phyloP scores from a whole-genome alignment of 108 stramenopile genomes.

The Epithemia pelagica region DNA sequence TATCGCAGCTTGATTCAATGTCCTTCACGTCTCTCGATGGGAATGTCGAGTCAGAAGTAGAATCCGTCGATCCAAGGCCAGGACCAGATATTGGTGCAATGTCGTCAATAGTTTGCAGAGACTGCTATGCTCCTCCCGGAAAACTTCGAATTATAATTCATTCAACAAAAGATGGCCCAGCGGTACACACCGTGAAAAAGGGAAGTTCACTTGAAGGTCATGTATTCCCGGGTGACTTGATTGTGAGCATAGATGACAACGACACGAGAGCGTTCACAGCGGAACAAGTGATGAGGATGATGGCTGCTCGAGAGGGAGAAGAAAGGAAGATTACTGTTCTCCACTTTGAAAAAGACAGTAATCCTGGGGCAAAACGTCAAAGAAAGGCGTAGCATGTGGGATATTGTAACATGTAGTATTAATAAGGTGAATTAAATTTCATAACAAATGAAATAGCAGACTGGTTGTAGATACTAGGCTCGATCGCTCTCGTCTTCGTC shows the following conservation, averaged over 20 bases:
- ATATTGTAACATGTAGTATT: background rate
- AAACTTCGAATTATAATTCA: slow-evolving; percentile 66
- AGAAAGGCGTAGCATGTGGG: background rate
- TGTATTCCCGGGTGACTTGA: slow-evolving; percentile 68
- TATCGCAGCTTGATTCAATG: slow-evolving; percentile 39
- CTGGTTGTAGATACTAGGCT: background rate
- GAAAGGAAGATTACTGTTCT: slow-evolving; percentile 75
- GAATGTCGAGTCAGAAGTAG: slow-evolving; percentile 10
- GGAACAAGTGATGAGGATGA: slow-evolving; percentile 61
- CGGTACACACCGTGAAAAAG: slow-evolving; percentile 56
- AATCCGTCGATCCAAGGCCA: background rate
- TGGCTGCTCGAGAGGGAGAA: slow-evolving; percentile 40
- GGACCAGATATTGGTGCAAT: background rate
- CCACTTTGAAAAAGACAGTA: slow-evolving; percentile 24
- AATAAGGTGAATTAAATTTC: background rate
- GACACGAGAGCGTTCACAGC: slow-evolving; percentile 72
- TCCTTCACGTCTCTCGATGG: slow-evolving; percentile 53
- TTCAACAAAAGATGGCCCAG: slow-evolving; percentile 81
- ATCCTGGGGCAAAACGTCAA: background rate
- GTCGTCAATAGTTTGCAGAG: slow-evolving; percentile 52
- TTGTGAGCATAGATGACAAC: slow-evolving; percentile 67
- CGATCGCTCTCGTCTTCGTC: background rate
- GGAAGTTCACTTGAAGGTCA: slow-evolving; percentile 64
- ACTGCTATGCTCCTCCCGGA: slow-evolving; percentile 69
- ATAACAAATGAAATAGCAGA: background rate